Percentiles rank a stretch among this genome's conserved stretches.
Conservation (phyloP, 2,329 filamentous ascomycete genomes). For the Kalmusia sp. region DNA sequence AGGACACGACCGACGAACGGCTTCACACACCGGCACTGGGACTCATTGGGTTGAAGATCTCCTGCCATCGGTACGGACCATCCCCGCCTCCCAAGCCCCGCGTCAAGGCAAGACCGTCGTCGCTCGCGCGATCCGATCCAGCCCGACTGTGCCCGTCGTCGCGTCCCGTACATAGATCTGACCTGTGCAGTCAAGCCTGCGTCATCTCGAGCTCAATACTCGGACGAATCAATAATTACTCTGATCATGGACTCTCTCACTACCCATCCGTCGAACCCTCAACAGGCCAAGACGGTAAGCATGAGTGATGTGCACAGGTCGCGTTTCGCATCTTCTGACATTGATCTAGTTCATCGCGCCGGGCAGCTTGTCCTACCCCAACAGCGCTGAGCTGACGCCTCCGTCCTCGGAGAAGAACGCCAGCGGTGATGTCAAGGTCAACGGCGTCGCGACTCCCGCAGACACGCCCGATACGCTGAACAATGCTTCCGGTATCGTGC, state of each 20-base stretch:
- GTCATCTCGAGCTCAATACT: constrained; percentile 35
- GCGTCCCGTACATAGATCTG: constrained; percentile 35
- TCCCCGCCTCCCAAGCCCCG: constrained; percentile 24
- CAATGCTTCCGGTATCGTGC: constrained; percentile 77
- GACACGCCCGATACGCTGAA: constrained; percentile 80
- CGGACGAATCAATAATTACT: constrained; percentile 29
- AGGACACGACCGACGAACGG: constrained; percentile 34
- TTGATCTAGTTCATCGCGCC: constrained; percentile 73
- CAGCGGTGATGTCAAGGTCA: constrained; percentile 57
- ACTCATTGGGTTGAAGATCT: constrained; percentile 99
- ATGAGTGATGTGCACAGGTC: constrained; percentile 27
- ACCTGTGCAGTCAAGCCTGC: constrained; percentile 42
- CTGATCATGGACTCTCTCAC: constrained; percentile 83
- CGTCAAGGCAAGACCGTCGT: constrained; percentile 40
- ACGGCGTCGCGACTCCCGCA: constrained; percentile 86
- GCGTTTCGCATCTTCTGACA: constrained; percentile 28
- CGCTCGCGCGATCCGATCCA: constrained; percentile 38
- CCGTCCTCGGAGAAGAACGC: constrained; percentile 76
- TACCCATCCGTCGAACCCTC: constrained; percentile 88
- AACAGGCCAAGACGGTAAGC: constrained; percentile 81
- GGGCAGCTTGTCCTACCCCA: constrained; percentile 90
- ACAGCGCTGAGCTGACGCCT: constrained; percentile 78
- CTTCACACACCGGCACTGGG: constrained; percentile 62
- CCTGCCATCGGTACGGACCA: constrained; percentile 67
- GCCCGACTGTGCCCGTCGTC: constrained; percentile 34